A percentile compares a stretch with the other conserved stretches of the same genome.
These are phyloP conservation scores for Dipteronia dyeriana DNA, from an alignment of 345 rosid genomes.

Conservation along the genomic window DNA sequence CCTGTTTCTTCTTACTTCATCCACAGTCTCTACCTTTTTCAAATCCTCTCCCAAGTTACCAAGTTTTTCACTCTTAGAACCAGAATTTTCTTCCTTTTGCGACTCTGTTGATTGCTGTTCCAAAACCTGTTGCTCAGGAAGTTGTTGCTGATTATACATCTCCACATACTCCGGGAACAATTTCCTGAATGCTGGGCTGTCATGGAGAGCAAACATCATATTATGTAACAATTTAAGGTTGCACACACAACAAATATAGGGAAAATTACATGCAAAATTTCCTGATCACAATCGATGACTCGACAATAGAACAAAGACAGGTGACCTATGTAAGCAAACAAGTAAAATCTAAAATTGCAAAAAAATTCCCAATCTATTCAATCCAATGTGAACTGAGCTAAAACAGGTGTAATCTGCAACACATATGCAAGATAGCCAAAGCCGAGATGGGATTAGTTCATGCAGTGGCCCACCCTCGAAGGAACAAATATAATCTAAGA, in stretches of 20 bases:
- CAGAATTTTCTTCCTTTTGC: conserved; percentile 40
- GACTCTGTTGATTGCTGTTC: conserved; percentile 43
- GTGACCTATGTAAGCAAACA: neutral
- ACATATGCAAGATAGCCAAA: no score
- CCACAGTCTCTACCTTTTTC: conserved; percentile 31
- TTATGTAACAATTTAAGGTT: neutral
- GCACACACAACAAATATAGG: neutral
- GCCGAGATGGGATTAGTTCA: no score
- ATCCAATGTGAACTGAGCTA: neutral
- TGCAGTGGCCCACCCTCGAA: neutral
- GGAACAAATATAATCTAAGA: neutral
- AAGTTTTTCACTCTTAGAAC: conserved; percentile 34
- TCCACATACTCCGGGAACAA: conserved; percentile 94
- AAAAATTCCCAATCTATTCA: neutral
- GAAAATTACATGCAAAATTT: neutral
- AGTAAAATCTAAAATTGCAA: neutral
- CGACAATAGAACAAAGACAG: neutral
- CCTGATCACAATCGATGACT: neutral
- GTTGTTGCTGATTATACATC: conserved; percentile 64
- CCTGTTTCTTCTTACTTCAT: conserved; percentile 45
- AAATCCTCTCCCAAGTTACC: conserved; percentile 39
- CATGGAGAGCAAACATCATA: conserved; percentile 14
- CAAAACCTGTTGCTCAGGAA: conserved; percentile 46
- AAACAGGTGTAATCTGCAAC: neutral
- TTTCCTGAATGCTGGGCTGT: conserved; percentile 84